Percentiles rank a stretch among this genome's conserved stretches.
Evolutionary conservation across 257 asterid genomes (phyloP).

Genomic region (Verbena officinalis): DNA sequence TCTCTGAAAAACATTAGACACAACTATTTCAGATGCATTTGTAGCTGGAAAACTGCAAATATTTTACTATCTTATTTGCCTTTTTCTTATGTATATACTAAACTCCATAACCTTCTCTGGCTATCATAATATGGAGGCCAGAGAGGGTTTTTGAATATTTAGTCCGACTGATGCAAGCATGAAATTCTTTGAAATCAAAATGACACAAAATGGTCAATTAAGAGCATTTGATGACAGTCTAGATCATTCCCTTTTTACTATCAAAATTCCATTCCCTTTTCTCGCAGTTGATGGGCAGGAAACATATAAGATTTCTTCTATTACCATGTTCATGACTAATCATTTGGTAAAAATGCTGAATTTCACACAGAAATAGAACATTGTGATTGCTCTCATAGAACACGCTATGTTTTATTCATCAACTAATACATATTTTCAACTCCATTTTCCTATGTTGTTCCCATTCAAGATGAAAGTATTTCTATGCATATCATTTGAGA

Average conservation of each 20-base stretch:
- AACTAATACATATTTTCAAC: not conserved
- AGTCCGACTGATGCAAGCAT: not conserved
- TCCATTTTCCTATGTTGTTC: not conserved
- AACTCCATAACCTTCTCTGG: not conserved
- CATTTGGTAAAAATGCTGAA: conserved; percentile 5
- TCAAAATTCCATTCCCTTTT: too few relatives aligned
- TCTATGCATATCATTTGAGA: not conserved
- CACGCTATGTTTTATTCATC: not conserved
- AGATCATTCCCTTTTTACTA: not conserved
- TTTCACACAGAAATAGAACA: not conserved
- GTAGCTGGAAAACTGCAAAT: conserved; percentile 14
- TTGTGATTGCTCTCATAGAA: not conserved
- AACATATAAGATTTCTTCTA: not conserved
- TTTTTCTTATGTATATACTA: not conserved
- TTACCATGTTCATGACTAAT: too few relatives aligned
- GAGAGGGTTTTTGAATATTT: not conserved
- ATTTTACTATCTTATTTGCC: not conserved
- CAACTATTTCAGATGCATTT: not conserved
- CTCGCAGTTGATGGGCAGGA: not conserved
- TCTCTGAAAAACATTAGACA: not conserved
- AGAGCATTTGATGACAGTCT: not conserved
- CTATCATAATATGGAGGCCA: not conserved
- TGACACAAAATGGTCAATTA: not conserved
- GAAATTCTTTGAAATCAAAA: conserved; percentile 1
- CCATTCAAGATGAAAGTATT: not conserved